Evolutionary conservation across 208 protist genomes (phyloP).

Genomic region (Trypanosoma rangeli): DNA sequence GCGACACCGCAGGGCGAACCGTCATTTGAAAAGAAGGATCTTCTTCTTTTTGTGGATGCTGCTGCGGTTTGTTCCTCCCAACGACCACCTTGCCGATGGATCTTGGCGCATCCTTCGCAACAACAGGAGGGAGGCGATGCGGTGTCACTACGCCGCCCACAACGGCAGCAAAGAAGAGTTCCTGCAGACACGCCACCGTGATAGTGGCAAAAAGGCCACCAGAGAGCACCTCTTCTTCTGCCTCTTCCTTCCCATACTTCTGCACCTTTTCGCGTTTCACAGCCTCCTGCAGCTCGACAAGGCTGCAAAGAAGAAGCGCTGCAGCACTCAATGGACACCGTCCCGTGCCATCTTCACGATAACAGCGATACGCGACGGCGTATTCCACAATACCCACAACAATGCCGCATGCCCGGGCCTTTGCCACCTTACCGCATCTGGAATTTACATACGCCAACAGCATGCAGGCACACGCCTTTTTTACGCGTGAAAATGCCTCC

Average conservation of each 20-base stretch:
- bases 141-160: constrained; percentile 40
- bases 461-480: constrained; percentile 21
- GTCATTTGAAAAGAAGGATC: not conserved
- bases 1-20: constrained; percentile 14
- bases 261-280: not conserved
- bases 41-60: not conserved
- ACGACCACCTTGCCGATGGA: not conserved
- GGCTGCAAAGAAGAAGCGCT: constrained; percentile 19
- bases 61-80: constrained; percentile 1
- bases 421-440: constrained; percentile 7
- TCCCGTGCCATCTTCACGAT: constrained; percentile 25
- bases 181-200: constrained; percentile 53
- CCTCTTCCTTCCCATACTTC: not conserved
- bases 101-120: constrained; percentile 3
- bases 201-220: constrained; percentile 11
- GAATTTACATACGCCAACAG: constrained; percentile 38
- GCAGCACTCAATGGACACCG: constrained; percentile 27
- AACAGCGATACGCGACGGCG: constrained; percentile 31
- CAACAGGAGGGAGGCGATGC: constrained; percentile 26
- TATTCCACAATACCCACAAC: constrained; percentile 67
- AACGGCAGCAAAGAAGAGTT: constrained; percentile 64
- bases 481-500: constrained; percentile 31
- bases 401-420: constrained; percentile 41
- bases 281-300: constrained; percentile 26
- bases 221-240: constrained; percentile 3